phyloP scores from a whole-genome alignment of 805 yeast genomes.

The Kuraishia cidri region DNA sequence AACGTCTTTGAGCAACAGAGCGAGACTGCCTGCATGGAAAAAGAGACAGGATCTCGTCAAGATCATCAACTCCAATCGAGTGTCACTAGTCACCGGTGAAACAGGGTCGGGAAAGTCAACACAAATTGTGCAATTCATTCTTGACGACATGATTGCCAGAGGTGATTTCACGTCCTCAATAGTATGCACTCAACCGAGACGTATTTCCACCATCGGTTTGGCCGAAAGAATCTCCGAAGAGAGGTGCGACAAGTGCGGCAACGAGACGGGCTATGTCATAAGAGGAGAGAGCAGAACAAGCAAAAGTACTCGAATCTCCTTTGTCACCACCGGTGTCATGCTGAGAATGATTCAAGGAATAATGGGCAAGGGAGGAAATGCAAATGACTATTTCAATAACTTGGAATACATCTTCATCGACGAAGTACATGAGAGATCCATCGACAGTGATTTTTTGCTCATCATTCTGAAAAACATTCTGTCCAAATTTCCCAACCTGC shows the following conservation, averaged over 20 bases:
- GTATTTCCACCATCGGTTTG: slow-evolving; percentile 90
- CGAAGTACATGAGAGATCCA: slow-evolving; percentile 95
- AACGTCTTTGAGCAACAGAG: slow-evolving; percentile 31
- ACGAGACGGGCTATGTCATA: slow-evolving; percentile 81
- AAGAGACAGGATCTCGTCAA: slow-evolving; percentile 48
- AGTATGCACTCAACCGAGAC: slow-evolving; percentile 90
- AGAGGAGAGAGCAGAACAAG: slow-evolving; percentile 77
- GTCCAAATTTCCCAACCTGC: slow-evolving; percentile 41
- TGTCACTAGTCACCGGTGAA: slow-evolving; percentile 85
- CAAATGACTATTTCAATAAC: slow-evolving; percentile 26
- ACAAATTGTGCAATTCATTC: slow-evolving; percentile 82
- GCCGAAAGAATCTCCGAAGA: slow-evolving; percentile 91
- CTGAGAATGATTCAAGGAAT: slow-evolving; percentile 71
- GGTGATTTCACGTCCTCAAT: slow-evolving; percentile 50
- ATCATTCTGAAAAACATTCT: slow-evolving; percentile 64
- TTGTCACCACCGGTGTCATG: slow-evolving; percentile 89
- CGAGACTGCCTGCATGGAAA: slow-evolving; percentile 77
- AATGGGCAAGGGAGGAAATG: slow-evolving; percentile 12
- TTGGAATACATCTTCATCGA: slow-evolving; percentile 75
- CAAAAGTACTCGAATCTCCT: slow-evolving; percentile 61
- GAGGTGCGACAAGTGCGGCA: slow-evolving; percentile 53
- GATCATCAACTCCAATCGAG: slow-evolving; percentile 47
- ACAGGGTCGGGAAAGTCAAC: slow-evolving; percentile 98
- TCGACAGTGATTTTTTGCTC: slow-evolving; percentile 80
- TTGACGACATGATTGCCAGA: slow-evolving; percentile 50